These are phyloP conservation scores for Golovinomyces cichoracearum DNA, from an alignment of 2,329 filamentous ascomycete genomes.

Conservation along the genomic window DNA sequence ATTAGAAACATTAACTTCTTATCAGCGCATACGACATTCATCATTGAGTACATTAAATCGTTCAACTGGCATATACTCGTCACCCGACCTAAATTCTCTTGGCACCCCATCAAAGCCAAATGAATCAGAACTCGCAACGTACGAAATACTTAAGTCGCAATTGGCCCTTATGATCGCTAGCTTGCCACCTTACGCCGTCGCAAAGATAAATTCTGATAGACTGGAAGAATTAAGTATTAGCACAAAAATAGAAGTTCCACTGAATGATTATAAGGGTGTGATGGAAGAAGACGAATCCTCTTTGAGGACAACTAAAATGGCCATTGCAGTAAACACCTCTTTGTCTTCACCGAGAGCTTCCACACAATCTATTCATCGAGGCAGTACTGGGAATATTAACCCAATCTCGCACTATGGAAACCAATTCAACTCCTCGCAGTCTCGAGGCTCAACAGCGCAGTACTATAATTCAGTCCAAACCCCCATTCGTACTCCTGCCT, in stretches of 20 bases:
- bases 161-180: conserved; percentile 24
- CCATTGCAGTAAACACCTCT: conserved; percentile 7
- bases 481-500: conserved; percentile 11
- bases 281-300: conserved; percentile 26
- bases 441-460: conserved; percentile 6
- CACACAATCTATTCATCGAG: conserved; percentile 9
- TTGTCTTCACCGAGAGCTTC: conserved; percentile 6
- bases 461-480: conserved; percentile 11
- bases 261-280: conserved; percentile 23
- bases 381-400: conserved; percentile 6
- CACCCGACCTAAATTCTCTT: conserved; percentile 26
- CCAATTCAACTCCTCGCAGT: conserved; percentile 12
- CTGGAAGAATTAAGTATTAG: conserved; percentile 27
- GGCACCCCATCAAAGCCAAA: conserved; percentile 41
- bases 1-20: conserved; percentile 49
- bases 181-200: conserved; percentile 29
- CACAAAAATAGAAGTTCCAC: conserved; percentile 23
- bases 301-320: conserved; percentile 9
- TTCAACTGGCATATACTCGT: conserved; percentile 35
- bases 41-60: conserved; percentile 36
- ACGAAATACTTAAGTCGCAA: conserved; percentile 26
- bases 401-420: conserved; percentile 12
- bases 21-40: conserved; percentile 54
- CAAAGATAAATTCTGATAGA: conserved; percentile 29
- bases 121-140: conserved; percentile 25